Base-by-base conservation (phyloP, 164 flowering plant species). In the grape (Vitis vinifera) region DNA sequence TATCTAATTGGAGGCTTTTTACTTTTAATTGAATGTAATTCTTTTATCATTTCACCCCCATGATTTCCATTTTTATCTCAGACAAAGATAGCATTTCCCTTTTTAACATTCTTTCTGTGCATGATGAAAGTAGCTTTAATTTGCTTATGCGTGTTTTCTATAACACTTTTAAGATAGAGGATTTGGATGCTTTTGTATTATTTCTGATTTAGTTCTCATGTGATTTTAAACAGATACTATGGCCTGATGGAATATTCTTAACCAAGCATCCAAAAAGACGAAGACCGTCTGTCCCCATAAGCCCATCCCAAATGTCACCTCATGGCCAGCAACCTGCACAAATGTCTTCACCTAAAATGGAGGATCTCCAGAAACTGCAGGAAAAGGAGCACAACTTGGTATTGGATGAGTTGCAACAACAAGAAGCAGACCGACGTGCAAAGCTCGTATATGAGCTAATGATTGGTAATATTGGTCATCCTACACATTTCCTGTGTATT, bases 241-340 rank as follows among this genome's bases (percentile, higher is more conserved):
- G 99, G 99, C 99, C 99, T 67, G 99, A 93, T 85, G 99, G 99
- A 44, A 91, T 93, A 73, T 96, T 96, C 79, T 70, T 96, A 72
- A 92, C 94, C 62, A 96, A 96, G 75, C 99, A 93, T 81, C 98
- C 99, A 67, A 93, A 80, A 76, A 84, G 92, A 64, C 90, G 77
- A 67, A 68, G 72, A 37, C 91, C 90, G 16, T 78, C 85, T 23
- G 76, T 73, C 67, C 56, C 90, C 37, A 62, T 52, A 56, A 81
- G 58, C 55, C 76, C 79, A 63, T 69, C 88, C 23, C 78, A 68
- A 48, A 77, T 70, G 70, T 74, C 85, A 60, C 81, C 79, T 66
- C 55, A 29, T 60, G 79, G 68, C 37, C 75, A 68, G 66, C 73
- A 79, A 58, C 66, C 83, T 52, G 60, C 77, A 59, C 79, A 75